phyloP scores from a whole-genome alignment of 1,284 basidiomycete genomes.

The Xanthoconium separans region DNA sequence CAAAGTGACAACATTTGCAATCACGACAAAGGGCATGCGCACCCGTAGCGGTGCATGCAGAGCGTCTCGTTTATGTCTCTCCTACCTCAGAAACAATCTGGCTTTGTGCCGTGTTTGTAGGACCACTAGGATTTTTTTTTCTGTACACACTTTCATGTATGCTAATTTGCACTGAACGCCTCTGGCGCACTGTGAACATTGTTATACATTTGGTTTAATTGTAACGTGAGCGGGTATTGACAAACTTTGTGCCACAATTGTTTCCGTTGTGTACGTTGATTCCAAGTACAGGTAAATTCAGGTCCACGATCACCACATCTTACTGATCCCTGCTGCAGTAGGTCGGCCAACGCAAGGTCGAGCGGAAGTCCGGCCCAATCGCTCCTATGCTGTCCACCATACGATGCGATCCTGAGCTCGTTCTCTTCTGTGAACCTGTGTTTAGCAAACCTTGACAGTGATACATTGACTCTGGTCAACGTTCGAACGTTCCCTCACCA shows the following conservation, averaged over 20 bases:
- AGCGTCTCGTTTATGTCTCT: background rate
- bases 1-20: conserved; percentile 14
- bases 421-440: background rate
- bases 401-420: conserved; percentile 3
- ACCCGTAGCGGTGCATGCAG: conserved; percentile 2
- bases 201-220: conserved; percentile 31
- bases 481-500: background rate
- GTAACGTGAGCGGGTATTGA: conserved; percentile 10
- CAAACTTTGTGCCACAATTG: conserved; percentile 13
- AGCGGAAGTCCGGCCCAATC: background rate
- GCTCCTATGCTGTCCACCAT: background rate
- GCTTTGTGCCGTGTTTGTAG: background rate
- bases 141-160: conserved; percentile 13
- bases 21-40: conserved; percentile 7
- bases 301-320: conserved; percentile 13
- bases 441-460: background rate
- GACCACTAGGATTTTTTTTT: background rate
- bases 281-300: conserved; percentile 29
- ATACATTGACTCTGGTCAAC: background rate
- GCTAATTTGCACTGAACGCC: conserved; percentile 12
- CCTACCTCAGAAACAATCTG: background rate
- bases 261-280: conserved; percentile 16
- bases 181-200: conserved; percentile 13
- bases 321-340: too few species aligned
- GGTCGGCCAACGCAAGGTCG: too few species aligned